Evolutionary conservation across 2,329 filamentous ascomycete genomes (phyloP).

Genomic region (Paraphoma chrysanthemicola): DNA sequence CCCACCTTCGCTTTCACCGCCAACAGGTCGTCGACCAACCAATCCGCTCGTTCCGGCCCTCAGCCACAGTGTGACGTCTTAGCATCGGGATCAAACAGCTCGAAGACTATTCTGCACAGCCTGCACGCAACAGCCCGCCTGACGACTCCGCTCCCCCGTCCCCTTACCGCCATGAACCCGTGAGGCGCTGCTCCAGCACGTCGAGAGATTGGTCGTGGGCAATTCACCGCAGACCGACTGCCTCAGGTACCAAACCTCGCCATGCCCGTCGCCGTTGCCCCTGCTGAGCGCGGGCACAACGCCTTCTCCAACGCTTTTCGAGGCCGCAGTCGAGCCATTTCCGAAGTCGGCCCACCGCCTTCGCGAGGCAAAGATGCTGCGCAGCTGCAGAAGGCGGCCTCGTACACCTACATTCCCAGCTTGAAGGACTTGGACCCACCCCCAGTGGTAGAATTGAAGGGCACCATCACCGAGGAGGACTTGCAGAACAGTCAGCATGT

Average conservation of each 20-base stretch:
- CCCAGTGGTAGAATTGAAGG: slow-evolving; percentile 35
- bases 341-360: slow-evolving; percentile 35
- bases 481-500: slow-evolving; percentile 31
- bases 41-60: slow-evolving; percentile 19
- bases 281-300: slow-evolving; percentile 38
- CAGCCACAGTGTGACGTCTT: slow-evolving; percentile 31
- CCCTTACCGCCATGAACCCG: slow-evolving; percentile 27
- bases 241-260: slow-evolving; percentile 14
- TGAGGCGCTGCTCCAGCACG: slow-evolving; percentile 12
- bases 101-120: slow-evolving; percentile 4
- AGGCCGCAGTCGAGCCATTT: slow-evolving; percentile 41
- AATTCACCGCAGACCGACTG: slow-evolving; percentile 4
- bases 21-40: slow-evolving; percentile 2
- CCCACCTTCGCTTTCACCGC: slow-evolving; percentile 13
- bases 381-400: slow-evolving; percentile 48
- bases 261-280: slow-evolving; percentile 43
- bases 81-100: slow-evolving; percentile 8
- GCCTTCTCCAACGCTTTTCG: slow-evolving; percentile 38
- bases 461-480: slow-evolving; percentile 42
- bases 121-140: slow-evolving; percentile 23
- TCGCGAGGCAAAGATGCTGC: slow-evolving; percentile 31
- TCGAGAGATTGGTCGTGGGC: slow-evolving; percentile 5
- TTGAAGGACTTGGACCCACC: slow-evolving; percentile 45
- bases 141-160: slow-evolving; percentile 18
- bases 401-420: slow-evolving; percentile 50